Conservation (phyloP, 2,329 filamentous ascomycete genomes). For the Hymenoscyphus infarciens region DNA sequence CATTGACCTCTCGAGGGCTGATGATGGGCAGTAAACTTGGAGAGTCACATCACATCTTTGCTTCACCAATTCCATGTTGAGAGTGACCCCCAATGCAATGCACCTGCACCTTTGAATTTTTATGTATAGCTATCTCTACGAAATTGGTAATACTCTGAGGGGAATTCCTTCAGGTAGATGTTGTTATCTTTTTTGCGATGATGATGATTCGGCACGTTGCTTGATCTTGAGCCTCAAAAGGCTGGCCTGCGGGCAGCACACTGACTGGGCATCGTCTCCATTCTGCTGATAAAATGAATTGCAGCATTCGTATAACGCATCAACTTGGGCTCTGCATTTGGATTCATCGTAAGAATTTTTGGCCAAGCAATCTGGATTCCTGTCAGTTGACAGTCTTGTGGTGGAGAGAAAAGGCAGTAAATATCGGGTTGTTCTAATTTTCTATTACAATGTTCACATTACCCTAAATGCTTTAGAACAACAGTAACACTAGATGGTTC, state of each 20-base stretch:
- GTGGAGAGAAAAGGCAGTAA: too few species aligned
- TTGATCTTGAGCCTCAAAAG: conserved; percentile 81
- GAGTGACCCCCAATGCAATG: too few species aligned
- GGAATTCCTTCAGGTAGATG: neutral
- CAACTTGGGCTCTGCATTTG: conserved; percentile 73
- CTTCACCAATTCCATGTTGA: neutral
- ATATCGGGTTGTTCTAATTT: too few species aligned
- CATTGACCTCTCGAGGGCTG: conserved; percentile 53
- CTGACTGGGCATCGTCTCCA: conserved; percentile 71
- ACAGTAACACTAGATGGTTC: too few species aligned
- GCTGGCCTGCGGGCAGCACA: conserved; percentile 80
- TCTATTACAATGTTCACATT: too few species aligned
- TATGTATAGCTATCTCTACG: neutral
- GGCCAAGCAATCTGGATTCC: conserved; percentile 68
- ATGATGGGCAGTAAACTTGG: conserved; percentile 50
- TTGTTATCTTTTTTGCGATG: conserved; percentile 6
- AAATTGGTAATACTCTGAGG: neutral
- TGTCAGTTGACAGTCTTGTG: neutral
- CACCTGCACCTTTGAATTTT: too few species aligned
- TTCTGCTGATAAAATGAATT: conserved; percentile 78
- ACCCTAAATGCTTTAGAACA: too few species aligned
- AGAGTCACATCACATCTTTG: conserved; percentile 40
- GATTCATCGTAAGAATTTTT: conserved; percentile 83
- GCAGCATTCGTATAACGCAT: conserved; percentile 91
- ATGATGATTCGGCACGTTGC: conserved; percentile 47